Evolutionary conservation across 768 basidiomycete genomes (phyloP).

Genomic region (Coprinopsis sp.): DNA sequence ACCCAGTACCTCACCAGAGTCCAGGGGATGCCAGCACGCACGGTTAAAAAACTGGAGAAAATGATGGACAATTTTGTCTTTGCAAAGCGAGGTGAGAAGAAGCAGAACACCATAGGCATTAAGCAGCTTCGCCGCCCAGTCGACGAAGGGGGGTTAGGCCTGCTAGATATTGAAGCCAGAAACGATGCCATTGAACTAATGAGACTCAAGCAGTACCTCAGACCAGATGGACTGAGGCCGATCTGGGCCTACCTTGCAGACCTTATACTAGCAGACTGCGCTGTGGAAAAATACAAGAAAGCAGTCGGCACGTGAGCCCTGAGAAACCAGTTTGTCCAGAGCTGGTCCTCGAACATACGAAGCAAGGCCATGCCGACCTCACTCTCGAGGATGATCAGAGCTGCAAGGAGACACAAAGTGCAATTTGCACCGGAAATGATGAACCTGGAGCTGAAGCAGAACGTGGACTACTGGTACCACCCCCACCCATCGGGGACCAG

Average conservation of each 20-base stretch:
- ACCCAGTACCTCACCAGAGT: slow-evolving; percentile 32
- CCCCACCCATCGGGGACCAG: no score
- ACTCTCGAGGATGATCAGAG: no score
- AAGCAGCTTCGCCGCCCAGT: slow-evolving; percentile 15
- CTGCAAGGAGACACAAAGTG: no score
- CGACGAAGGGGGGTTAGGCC: slow-evolving; percentile 18
- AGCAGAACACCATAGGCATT: slow-evolving; percentile 12
- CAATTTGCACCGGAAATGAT: no score
- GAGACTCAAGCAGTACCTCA: slow-evolving; percentile 21
- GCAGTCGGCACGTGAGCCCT: slow-evolving; percentile 3
- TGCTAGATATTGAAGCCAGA: slow-evolving; percentile 21
- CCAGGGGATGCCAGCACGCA: slow-evolving; percentile 30
- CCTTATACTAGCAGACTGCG: slow-evolving; percentile 13
- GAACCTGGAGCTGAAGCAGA: no score
- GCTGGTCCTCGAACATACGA: no score
- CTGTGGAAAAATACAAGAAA: neutral
- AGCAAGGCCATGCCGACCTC: no score
- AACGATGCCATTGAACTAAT: slow-evolving; percentile 24
- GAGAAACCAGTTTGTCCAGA: slow-evolving; percentile 20
- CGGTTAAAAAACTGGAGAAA: slow-evolving; percentile 18
- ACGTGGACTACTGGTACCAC: no score
- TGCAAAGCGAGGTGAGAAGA: slow-evolving; percentile 11
- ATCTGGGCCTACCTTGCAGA: slow-evolving; percentile 27
- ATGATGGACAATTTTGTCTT: slow-evolving; percentile 23
- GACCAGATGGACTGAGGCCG: slow-evolving; percentile 13